phyloP scores from a whole-genome alignment of 2,329 filamentous ascomycete genomes.

The Thielaviopsis punctulata region DNA sequence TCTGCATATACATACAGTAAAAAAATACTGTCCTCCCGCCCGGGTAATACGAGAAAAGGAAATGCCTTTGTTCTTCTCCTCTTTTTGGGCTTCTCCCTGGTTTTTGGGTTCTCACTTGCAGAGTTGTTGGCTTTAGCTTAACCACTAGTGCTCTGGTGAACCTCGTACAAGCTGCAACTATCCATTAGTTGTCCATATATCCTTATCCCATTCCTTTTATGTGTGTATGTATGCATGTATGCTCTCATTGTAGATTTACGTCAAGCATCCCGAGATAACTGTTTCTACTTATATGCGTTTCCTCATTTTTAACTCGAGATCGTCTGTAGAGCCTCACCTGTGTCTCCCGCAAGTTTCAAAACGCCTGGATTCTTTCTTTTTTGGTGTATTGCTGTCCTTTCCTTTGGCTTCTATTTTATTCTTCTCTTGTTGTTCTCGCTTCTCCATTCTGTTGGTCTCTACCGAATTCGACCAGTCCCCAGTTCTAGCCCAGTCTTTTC shows the following conservation, averaged over 20 bases:
- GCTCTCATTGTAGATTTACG: background rate
- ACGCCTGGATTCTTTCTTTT: background rate
- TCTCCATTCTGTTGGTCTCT: background rate
- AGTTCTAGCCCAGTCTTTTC: background rate
- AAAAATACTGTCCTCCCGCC: too few relatives aligned
- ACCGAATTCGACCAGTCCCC: background rate
- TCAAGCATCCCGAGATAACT: background rate
- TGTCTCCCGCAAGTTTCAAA: background rate
- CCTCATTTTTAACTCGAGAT: background rate
- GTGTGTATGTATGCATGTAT: background rate
- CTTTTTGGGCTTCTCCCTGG: background rate
- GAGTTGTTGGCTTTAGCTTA: background rate
- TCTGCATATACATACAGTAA: too few relatives aligned
- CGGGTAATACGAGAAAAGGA: too few relatives aligned
- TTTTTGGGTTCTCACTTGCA: too few relatives aligned
- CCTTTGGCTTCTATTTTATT: background rate
- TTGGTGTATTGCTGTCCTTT: background rate
- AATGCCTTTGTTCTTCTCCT: background rate
- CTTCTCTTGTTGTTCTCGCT: background rate
- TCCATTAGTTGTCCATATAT: background rate
- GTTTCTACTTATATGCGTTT: background rate
- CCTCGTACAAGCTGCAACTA: background rate
- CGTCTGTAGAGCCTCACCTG: background rate
- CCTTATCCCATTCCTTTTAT: background rate
- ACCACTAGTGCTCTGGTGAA: background rate